These are phyloP conservation scores for Lasiodiplodia sp. DNA, from an alignment of 2,329 filamentous ascomycete genomes.

Conservation along the genomic window DNA sequence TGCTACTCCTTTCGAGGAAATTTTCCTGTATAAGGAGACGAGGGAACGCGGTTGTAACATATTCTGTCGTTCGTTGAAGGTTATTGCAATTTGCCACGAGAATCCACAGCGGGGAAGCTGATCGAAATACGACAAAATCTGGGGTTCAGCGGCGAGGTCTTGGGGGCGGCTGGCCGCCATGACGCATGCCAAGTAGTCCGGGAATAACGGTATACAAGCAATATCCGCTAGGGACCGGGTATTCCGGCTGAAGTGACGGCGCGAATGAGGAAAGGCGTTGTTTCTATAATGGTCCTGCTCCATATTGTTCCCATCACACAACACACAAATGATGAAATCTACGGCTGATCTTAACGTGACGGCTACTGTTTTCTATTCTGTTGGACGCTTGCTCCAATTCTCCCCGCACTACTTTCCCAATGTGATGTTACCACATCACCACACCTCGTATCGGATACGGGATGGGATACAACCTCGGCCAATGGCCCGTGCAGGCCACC, in stretches of 20 bases:
- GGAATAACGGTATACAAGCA: not conserved
- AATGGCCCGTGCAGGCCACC: not conserved
- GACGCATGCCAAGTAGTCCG: not conserved
- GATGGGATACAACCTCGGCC: not conserved
- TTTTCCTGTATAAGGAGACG: too few relatives aligned
- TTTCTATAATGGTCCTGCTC: too few relatives aligned
- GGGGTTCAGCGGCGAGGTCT: not conserved
- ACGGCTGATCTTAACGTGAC: not conserved
- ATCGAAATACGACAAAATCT: not conserved
- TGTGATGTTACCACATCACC: slow-evolving; percentile 2
- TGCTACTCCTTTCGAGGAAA: not conserved
- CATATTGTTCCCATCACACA: too few relatives aligned
- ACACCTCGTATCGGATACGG: slow-evolving; percentile 6
- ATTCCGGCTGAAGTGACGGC: too few relatives aligned
- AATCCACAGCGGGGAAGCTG: not conserved
- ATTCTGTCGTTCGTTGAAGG: not conserved
- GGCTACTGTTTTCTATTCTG: not conserved
- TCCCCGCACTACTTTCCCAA: not conserved
- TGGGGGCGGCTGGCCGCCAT: not conserved
- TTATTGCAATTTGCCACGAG: not conserved
- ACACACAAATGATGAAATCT: not conserved
- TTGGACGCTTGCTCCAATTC: not conserved
- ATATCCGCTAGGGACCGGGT: too few relatives aligned
- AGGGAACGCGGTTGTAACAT: too few relatives aligned
- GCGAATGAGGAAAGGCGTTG: too few relatives aligned